A percentile compares a stretch with the other conserved stretches of the same genome.
phyloP scores from a whole-genome alignment of 768 basidiomycete species.

The Cystobasidiopsis lactophilus region DNA sequence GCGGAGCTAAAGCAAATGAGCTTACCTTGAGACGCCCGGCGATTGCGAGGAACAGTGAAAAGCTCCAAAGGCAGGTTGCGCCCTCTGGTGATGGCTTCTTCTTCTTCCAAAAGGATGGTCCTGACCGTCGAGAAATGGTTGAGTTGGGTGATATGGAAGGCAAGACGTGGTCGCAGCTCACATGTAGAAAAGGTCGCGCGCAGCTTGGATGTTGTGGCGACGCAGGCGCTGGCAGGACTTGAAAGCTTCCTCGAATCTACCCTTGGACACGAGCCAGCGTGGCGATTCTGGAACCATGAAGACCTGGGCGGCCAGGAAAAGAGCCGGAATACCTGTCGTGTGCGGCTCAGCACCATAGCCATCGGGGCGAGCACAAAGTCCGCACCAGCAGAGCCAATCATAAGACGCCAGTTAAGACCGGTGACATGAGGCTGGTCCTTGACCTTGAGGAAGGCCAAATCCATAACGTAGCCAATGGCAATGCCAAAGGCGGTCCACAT shows the following conservation, averaged over 20 bases:
- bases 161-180: conserved; percentile 10
- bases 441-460: conserved; percentile 7
- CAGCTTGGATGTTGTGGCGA: conserved; percentile 24
- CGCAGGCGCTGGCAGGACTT: conserved; percentile 24
- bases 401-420: conserved; percentile 9
- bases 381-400: conserved; percentile 18
- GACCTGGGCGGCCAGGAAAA: conserved; percentile 20
- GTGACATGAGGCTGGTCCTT: neutral
- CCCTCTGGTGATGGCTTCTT: neutral
- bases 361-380: conserved; percentile 19
- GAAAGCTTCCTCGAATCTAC: conserved; percentile 24
- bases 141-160: no score
- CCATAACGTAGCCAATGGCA: conserved; percentile 4
- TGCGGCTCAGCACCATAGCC: conserved; percentile 21
- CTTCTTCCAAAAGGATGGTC: conserved; percentile 4
- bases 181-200: conserved; percentile 29
- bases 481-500: conserved; percentile 20
- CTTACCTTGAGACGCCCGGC: conserved; percentile 7
- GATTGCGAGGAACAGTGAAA: conserved; percentile 26
- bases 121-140: no score
- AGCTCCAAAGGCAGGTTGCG: conserved; percentile 24
- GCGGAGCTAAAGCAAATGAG: no score
- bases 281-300: conserved; percentile 31
- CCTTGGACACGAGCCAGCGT: conserved; percentile 22
- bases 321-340: conserved; percentile 25